These are phyloP conservation scores for Taiwanofungus camphoratus DNA, from an alignment of 1,284 basidiomycete species.

Conservation along the genomic window DNA sequence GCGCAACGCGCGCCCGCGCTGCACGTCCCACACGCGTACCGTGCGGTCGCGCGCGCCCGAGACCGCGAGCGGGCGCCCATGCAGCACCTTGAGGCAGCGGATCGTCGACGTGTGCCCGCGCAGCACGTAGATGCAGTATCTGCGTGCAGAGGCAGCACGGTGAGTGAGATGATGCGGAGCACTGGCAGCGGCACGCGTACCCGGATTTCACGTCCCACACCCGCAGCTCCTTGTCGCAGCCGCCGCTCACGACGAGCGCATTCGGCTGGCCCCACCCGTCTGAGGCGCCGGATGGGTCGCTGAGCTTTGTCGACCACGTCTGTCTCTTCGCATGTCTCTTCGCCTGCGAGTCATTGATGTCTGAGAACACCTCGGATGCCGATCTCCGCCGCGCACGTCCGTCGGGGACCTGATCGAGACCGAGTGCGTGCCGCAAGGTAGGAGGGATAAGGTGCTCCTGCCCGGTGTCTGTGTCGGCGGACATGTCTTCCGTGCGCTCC, in stretches of 20 bases:
- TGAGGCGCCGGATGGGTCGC: conserved; percentile 61
- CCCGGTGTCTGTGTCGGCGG: conserved; percentile 13
- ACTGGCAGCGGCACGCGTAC: conserved; percentile 31
- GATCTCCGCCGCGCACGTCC: conserved; percentile 8
- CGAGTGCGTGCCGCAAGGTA: conserved; percentile 29
- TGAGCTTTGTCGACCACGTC: conserved; percentile 34
- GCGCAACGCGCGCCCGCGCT: conserved; percentile 65
- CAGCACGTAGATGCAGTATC: conserved; percentile 76
- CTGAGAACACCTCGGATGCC: conserved; percentile 6
- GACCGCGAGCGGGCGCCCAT: conserved; percentile 83
- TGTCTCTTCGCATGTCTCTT: conserved; percentile 6
- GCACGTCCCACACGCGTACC: conserved; percentile 91
- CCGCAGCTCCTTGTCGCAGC: conserved; percentile 84
- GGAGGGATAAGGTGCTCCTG: conserved; percentile 27
- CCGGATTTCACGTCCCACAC: conserved; percentile 91
- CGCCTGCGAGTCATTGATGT: not conserved
- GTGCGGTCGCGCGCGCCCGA: conserved; percentile 87
- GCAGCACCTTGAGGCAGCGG: conserved; percentile 85
- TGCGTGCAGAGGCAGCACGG: conserved; percentile 23
- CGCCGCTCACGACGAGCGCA: conserved; percentile 84
- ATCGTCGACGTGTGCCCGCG: conserved; percentile 89
- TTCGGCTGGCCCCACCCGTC: conserved; percentile 61
- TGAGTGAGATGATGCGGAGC: not conserved
- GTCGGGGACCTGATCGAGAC: conserved; percentile 23
- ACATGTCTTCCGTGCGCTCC: conserved; percentile 15